Evolutionary conservation across 1,284 basidiomycete genomes (phyloP).

Genomic region (Spongiforma sp.): DNA sequence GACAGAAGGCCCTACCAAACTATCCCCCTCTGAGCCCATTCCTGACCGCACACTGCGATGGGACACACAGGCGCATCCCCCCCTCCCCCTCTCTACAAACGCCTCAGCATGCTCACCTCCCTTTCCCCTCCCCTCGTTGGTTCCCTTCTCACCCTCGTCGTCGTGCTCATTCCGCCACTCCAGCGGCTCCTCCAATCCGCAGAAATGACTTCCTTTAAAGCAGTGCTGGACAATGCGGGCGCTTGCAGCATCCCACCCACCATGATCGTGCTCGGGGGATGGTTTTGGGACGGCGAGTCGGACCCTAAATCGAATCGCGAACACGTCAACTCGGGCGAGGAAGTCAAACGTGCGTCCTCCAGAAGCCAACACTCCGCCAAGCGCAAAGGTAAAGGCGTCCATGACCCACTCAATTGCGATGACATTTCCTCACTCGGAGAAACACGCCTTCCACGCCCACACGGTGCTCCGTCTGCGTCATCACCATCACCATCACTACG

Average conservation of each 20-base stretch:
- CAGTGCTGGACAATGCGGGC: constrained; percentile 74
- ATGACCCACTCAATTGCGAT: neutral
- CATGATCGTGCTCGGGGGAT: constrained; percentile 90
- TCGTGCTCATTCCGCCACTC: constrained; percentile 80
- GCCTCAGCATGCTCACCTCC: constrained; percentile 12
- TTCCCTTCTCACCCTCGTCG: constrained; percentile 78
- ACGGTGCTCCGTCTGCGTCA: neutral
- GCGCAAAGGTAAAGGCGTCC: constrained; percentile 19
- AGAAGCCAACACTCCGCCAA: neutral
- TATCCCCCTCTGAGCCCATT: neutral
- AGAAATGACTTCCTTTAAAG: constrained; percentile 71
- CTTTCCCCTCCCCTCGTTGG: constrained; percentile 71
- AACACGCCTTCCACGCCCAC: neutral
- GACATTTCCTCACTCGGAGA: neutral
- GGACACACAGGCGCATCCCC: neutral
- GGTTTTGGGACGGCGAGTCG: constrained; percentile 65
- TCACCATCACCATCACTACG: neutral
- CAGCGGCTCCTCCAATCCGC: constrained; percentile 67
- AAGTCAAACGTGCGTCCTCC: neutral
- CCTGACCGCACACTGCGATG: constrained; percentile 8
- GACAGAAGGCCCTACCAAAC: constrained; percentile 7
- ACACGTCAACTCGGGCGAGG: neutral
- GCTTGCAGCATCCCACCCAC: constrained; percentile 90
- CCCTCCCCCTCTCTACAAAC: neutral
- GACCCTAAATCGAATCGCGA: constrained; percentile 14